Evolutionary conservation across 1,139 yeast species (phyloP).

Genomic region (Pichia inconspicua): DNA sequence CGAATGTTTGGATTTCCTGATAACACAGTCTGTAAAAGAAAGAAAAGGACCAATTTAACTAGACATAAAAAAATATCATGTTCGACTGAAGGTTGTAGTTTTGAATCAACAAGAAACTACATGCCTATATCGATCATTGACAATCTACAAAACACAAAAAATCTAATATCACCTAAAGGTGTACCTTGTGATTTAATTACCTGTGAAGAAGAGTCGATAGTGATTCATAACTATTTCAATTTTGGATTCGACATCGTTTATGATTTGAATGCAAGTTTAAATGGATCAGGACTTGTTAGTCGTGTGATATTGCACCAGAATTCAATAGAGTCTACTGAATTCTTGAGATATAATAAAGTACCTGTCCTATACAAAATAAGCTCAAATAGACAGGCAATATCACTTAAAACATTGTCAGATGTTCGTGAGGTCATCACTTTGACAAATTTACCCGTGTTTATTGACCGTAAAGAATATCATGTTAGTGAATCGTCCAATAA

Average conservation of each 20-base stretch:
- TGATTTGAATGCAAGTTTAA: conserved; percentile 29
- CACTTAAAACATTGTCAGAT: background rate
- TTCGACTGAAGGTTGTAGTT: conserved; percentile 35
- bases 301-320: conserved; percentile 47
- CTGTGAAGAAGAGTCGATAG: conserved; percentile 15
- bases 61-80: conserved; percentile 6
- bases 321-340: conserved; percentile 39
- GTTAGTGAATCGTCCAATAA: conserved; percentile 22
- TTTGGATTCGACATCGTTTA: conserved; percentile 49
- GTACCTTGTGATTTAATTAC: background rate
- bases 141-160: background rate
- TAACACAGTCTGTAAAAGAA: conserved; percentile 39
- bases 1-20: conserved; percentile 50
- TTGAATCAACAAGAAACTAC: conserved; percentile 24
- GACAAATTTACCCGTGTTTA: conserved; percentile 32
- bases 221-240: conserved; percentile 49
- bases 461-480: conserved; percentile 46
- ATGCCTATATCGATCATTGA: conserved; percentile 2
- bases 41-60: conserved; percentile 13
- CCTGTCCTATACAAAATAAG: conserved; percentile 4
- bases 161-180: background rate
- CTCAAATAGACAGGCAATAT: no score
- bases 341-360: conserved; percentile 39
- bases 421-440: background rate
- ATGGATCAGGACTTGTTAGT: conserved; percentile 30